Base-by-base conservation (phyloP, 2,329 filamentous ascomycete genomes). In the Fusarium sp. region DNA sequence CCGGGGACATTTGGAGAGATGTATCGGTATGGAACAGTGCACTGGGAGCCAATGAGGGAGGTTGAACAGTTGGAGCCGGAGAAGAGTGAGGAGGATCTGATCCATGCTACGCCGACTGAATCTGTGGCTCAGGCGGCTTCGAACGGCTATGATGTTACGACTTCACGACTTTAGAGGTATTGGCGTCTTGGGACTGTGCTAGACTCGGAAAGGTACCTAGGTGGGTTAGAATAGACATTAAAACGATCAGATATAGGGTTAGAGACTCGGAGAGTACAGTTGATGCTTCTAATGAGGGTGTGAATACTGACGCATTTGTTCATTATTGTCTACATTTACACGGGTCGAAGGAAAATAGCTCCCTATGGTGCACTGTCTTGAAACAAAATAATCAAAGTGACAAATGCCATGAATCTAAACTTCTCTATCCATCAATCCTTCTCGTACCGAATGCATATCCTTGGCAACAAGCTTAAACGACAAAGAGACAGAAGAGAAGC, bases 1-100 rank as follows among this genome's bases (percentile, higher is more conserved):
- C 79, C 76, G 0, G 81, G 80, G 0, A 83, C 81, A 0, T 82
- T 80, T 65, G 81, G 80, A 0, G 81, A 83, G 52, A 20, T 83
- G 45, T 83, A 83, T 11, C 65, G 81, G 3, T 81, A 82, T 35
- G 81, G 81, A 1, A 83, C 80, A 0, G 77, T 82, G 10, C 74
- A 81, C n/a, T 83, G 81, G 81, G 74, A 77, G 31, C 65, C 81
- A 4, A 79, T 68, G 1, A 75, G 78, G 9, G 60, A 63, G 31
- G 79, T 81, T 1, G 78, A 81, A 45, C 59, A 73, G 9, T 29
- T 82, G 54, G 27, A 63, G n/a, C 77, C 75, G 6, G 76, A 77
- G 27, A 50, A 52, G 4, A 74, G 60, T 3, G 74, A 76, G 0
- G 77, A 81, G 16, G 52, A 59, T 2, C 2, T 78, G 7, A 78